Evolutionary conservation across 1,284 basidiomycete genomes (phyloP), one percentile per base, ranked within the genome.

Genomic region (Xerocomus nothofagi): DNA sequence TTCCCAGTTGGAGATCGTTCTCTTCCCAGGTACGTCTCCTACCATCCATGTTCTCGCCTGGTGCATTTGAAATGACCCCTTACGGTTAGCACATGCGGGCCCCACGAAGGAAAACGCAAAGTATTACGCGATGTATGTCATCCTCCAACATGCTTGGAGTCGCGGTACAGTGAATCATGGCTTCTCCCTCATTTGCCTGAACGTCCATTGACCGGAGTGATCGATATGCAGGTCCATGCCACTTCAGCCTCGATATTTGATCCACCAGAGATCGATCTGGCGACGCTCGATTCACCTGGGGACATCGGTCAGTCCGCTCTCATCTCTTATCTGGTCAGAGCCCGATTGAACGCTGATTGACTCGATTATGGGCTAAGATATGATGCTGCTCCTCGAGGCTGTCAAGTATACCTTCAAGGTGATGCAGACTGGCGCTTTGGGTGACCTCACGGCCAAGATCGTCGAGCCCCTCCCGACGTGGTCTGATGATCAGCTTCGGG

Each of bases 81-180:
- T n/a, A 8, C 14, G 8, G 15, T 6, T 21, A 47, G 59, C 47
- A 21, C 58, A 60, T 4, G 36, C 40, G 15, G 53, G 42, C 2
- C 59, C 51, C 31, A 38, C 51, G 7, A 39, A 14, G 18, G 46
- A 57, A 26, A 45, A 51, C 17, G 55, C 48, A 14, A 51, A 36
- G 26, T 48, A 62, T 39, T 60, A 50, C 31, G 27, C 8, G 5
- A 39, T 57, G 31, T 29, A 40, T n/a, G 38, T 63, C 31, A 36
- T 45, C 20, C 17, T 62, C 12, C 44, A 57, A 18, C 48, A 55
- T 14, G 47, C 49, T n/a, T 60, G 58, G 58, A 62, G 49, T 56
- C 56, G 58, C 24, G 60, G 60, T 20, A 31, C 40, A 20, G 58
- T 55, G 30, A 39, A 33, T 55, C 33, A 15, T 6, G 14, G 9